These are phyloP conservation scores for Pseudodiploospora longispora DNA, from an alignment of 2,329 filamentous ascomycete species.

Conservation along the genomic window DNA sequence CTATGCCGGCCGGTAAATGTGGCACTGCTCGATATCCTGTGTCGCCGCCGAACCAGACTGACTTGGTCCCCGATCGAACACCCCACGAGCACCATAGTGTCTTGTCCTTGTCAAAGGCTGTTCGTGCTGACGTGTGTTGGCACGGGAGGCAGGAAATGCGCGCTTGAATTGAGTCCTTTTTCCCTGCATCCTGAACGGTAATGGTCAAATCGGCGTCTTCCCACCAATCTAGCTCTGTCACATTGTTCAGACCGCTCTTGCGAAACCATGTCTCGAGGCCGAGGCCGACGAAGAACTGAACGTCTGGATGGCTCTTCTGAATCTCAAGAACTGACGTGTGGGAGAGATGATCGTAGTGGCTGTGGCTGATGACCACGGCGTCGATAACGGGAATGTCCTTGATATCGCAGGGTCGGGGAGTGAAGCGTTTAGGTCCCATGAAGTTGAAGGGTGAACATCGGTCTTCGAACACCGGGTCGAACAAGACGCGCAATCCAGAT, in stretches of 20 bases:
- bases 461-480: slow-evolving; percentile 88
- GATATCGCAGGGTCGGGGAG: slow-evolving; percentile 66
- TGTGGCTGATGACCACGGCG: slow-evolving; percentile 75
- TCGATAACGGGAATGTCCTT: slow-evolving; percentile 71
- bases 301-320: slow-evolving; percentile 61
- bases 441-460: slow-evolving; percentile 71
- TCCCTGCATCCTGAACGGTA: slow-evolving; percentile 20
- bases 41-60: slow-evolving; percentile 84
- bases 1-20: slow-evolving; percentile 46
- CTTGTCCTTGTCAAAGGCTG: slow-evolving; percentile 57
- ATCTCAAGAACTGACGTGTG: slow-evolving; percentile 67
- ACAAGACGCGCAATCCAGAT: slow-evolving; percentile 75
- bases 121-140: slow-evolving; percentile 71
- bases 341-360: slow-evolving; percentile 88
- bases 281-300: slow-evolving; percentile 81
- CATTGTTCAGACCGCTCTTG: slow-evolving; percentile 59
- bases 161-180: slow-evolving; percentile 50
- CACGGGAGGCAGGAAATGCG: slow-evolving; percentile 71
- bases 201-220: slow-evolving; percentile 69
- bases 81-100: slow-evolving; percentile 90
- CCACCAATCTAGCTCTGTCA: slow-evolving; percentile 96
- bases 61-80: slow-evolving; percentile 62
- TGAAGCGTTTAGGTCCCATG: slow-evolving; percentile 69
- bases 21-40: slow-evolving; percentile 83
- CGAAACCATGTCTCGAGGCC: slow-evolving; percentile 80